These are phyloP conservation scores for Thielaviopsis populi DNA, from an alignment of 2,329 filamentous ascomycete genomes.

Conservation along the genomic window DNA sequence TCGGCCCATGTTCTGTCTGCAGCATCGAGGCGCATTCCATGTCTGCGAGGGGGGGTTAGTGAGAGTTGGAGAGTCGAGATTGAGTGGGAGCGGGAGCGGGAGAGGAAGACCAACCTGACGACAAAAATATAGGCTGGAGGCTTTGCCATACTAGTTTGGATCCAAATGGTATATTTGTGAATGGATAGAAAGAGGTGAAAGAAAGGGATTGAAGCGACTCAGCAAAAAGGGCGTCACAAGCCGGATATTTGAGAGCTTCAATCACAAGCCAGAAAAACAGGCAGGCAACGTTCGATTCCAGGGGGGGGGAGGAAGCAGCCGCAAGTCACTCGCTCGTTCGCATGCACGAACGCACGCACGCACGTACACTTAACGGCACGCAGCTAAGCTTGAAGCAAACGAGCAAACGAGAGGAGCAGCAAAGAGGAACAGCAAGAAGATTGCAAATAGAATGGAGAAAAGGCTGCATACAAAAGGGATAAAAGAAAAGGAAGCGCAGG, in stretches of 20 bases:
- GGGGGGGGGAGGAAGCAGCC: background rate
- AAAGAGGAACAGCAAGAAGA: background rate
- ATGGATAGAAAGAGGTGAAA: background rate
- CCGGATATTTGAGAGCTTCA: background rate
- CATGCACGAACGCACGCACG: background rate
- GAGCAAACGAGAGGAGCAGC: background rate
- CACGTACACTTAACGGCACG: conserved; percentile 1
- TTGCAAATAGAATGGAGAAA: background rate
- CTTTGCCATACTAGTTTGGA: conserved; percentile 24
- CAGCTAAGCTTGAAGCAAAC: background rate
- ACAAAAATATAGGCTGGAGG: conserved; percentile 32
- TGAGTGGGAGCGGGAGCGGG: background rate
- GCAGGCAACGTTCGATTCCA: background rate
- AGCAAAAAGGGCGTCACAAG: background rate
- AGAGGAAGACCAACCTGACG: conserved; percentile 25
- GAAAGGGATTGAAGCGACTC: background rate
- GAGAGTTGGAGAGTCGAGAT: background rate
- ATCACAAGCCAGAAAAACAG: background rate
- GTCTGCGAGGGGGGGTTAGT: conserved; percentile 34
- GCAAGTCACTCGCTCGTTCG: no score
- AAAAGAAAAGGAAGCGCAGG: background rate
- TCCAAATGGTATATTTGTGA: background rate
- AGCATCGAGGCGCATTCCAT: conserved; percentile 85
- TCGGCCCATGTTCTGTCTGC: conserved; percentile 93
- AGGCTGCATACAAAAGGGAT: background rate